These are phyloP conservation scores for Withania somnifera DNA, from an alignment of 305 asterid genomes.

Conservation along the genomic window DNA sequence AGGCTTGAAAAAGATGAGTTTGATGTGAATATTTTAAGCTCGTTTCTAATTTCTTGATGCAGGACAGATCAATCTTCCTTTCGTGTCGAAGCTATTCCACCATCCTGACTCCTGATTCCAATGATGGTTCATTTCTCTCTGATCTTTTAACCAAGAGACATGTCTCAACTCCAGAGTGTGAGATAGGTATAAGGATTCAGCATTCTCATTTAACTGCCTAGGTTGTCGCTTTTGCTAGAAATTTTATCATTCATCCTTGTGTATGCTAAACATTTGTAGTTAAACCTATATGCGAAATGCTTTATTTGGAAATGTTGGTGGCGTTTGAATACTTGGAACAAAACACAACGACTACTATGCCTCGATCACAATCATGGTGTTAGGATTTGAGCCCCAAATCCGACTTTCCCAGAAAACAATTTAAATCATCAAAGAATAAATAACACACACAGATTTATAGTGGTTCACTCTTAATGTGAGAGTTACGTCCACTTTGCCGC, in stretches of 20 bases:
- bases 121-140: conserved; percentile 43
- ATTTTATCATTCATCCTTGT: neutral
- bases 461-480: too few species aligned
- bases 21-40: neutral
- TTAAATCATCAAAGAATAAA: too few species aligned
- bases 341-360: neutral
- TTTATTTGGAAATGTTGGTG: neutral
- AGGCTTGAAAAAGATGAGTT: neutral
- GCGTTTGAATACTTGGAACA: neutral
- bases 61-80: conserved; percentile 25
- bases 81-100: conserved; percentile 33
- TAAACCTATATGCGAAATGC: neutral
- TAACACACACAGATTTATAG: too few species aligned
- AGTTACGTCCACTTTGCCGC: too few species aligned
- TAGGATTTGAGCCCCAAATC: too few species aligned
- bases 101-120: conserved; percentile 46
- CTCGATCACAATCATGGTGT: neutral
- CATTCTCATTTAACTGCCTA: neutral
- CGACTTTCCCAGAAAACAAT: too few species aligned
- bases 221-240: neutral
- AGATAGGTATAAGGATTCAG: conserved; percentile 34
- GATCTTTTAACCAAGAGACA: conserved; percentile 38
- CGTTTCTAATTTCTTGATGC: conserved; percentile 5
- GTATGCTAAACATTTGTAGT: neutral
- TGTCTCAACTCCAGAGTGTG: conserved; percentile 41